These are phyloP conservation scores for Epichloe baconii DNA, from an alignment of 2,329 filamentous ascomycete species.

Conservation along the genomic window DNA sequence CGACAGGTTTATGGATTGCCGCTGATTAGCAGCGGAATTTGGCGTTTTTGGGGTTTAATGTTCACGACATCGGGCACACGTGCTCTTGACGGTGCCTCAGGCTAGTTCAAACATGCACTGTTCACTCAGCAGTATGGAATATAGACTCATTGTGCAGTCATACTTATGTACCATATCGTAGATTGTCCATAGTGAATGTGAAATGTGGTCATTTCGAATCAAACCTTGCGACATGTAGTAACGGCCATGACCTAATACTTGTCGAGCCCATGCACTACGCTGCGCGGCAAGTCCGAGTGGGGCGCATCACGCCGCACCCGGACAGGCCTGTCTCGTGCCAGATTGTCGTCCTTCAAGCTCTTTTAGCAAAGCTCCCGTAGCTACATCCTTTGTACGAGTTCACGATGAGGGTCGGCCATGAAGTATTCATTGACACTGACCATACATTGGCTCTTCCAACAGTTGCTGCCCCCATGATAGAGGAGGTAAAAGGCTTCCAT, in stretches of 20 bases:
- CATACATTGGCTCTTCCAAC: background rate
- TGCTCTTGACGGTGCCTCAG: background rate
- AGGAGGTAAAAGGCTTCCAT: no score
- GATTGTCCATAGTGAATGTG: no score
- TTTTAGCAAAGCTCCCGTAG: no score
- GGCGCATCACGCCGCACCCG: background rate
- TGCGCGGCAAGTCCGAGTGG: background rate
- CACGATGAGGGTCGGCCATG: background rate
- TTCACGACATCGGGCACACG: background rate
- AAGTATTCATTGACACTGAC: background rate
- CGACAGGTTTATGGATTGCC: slow-evolving; percentile 31
- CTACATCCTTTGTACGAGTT: background rate
- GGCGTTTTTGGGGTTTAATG: slow-evolving; percentile 22
- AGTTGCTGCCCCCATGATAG: background rate
- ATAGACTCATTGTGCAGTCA: background rate
- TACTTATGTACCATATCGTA: no score
- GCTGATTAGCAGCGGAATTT: slow-evolving; percentile 65
- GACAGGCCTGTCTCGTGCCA: background rate
- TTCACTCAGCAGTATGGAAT: background rate
- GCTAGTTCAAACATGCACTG: background rate
- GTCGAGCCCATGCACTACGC: no score
- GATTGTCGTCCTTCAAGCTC: background rate
- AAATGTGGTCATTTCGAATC: background rate
- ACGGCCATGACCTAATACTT: background rate
- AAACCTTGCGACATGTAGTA: background rate